Conservation (phyloP, 192 early-diverging fungal genomes). For the Oehlia diaphana region DNA sequence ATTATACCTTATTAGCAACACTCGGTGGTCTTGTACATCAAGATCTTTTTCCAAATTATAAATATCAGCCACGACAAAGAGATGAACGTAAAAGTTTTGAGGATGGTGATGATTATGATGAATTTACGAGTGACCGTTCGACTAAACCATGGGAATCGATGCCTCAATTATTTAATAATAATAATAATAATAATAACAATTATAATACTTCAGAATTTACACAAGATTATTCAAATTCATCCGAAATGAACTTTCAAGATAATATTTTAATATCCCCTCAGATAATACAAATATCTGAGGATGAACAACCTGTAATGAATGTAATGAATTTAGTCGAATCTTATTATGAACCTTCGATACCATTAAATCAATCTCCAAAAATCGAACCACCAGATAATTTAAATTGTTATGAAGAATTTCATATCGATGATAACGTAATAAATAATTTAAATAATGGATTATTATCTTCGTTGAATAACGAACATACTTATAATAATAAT, state of each 20-base stretch:
- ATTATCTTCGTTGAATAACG: not conserved
- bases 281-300: not conserved
- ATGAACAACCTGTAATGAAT: not conserved
- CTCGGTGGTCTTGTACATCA: constrained; percentile 1
- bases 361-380: not conserved
- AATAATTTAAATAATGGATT: no score
- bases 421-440: not conserved
- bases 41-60: constrained; percentile 26
- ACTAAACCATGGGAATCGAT: not conserved
- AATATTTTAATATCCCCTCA: not conserved
- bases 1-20: constrained; percentile 1
- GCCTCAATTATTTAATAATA: not conserved
- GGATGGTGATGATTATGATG: not conserved
- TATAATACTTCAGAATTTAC: not conserved
- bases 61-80: constrained; percentile 8
- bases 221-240: not conserved
- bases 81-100: no score
- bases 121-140: not conserved
- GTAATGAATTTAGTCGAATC: not conserved
- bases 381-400: not conserved
- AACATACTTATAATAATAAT: not conserved
- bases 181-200: no score
- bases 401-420: not conserved
- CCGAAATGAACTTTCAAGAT: not conserved
- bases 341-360: not conserved